These are phyloP conservation scores for Fusarium haematococcum DNA, from an alignment of 2,329 filamentous ascomycete genomes.

Conservation along the genomic window DNA sequence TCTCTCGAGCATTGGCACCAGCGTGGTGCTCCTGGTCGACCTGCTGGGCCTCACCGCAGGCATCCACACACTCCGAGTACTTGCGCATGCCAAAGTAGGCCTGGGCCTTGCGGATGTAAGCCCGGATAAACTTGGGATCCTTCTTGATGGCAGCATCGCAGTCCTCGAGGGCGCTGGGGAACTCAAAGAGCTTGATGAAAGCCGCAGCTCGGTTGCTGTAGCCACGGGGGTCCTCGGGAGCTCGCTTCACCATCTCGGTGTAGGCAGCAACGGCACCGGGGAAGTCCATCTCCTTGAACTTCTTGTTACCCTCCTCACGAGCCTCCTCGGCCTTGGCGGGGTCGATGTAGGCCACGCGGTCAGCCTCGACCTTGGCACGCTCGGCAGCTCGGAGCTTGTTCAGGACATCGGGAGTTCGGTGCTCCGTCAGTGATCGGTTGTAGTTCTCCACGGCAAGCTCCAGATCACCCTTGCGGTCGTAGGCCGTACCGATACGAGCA, in stretches of 20 bases:
- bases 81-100: slow-evolving; percentile 98
- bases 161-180: slow-evolving; percentile 92
- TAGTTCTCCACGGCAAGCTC: slow-evolving; percentile 87
- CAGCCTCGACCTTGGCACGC: slow-evolving; percentile 82
- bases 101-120: slow-evolving; percentile 96
- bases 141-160: slow-evolving; percentile 92
- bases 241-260: slow-evolving; percentile 95
- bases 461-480: slow-evolving; percentile 90
- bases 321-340: slow-evolving; percentile 94
- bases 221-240: slow-evolving; percentile 90
- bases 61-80: slow-evolving; percentile 94
- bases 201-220: slow-evolving; percentile 98
- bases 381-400: slow-evolving; percentile 92
- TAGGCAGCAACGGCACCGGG: slow-evolving; percentile 95
- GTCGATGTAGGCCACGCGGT: slow-evolving; percentile 85
- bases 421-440: slow-evolving; percentile 93
- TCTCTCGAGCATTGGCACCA: slow-evolving; percentile 88
- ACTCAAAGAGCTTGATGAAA: slow-evolving; percentile 95
- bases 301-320: slow-evolving; percentile 92
- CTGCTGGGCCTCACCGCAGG: slow-evolving; percentile 82
- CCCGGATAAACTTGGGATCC: slow-evolving; percentile 92
- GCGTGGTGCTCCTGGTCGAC: slow-evolving; percentile 77
- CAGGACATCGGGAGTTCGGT: slow-evolving; percentile 93
- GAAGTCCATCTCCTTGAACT: slow-evolving; percentile 98
- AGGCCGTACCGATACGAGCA: slow-evolving; percentile 90